phyloP scores from a whole-genome alignment of 805 yeast species.

The Isabelozyma gotoi region DNA sequence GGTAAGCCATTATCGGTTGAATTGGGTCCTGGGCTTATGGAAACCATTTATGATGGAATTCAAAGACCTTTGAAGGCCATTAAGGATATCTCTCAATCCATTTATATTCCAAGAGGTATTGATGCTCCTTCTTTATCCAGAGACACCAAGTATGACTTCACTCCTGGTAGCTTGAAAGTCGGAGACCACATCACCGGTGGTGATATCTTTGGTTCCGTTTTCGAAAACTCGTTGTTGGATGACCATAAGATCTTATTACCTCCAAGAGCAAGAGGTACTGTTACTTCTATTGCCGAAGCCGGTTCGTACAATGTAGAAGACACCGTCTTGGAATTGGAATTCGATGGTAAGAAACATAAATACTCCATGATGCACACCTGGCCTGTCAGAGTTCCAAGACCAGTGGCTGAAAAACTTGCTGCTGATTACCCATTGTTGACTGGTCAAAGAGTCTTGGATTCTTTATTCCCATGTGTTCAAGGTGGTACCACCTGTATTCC shows the following conservation, averaged over 20 bases:
- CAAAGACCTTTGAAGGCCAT: slow-evolving; percentile 97
- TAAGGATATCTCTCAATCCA: slow-evolving; percentile 81
- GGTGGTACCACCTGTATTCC: slow-evolving; percentile 99
- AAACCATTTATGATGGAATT: slow-evolving; percentile 98
- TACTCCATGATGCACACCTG: slow-evolving; percentile 97
- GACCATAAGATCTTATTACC: slow-evolving; percentile 95
- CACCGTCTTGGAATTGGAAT: slow-evolving; percentile 88
- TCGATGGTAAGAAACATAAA: slow-evolving; percentile 76
- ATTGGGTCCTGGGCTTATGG: slow-evolving; percentile 99
- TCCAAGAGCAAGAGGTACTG: slow-evolving; percentile 98
- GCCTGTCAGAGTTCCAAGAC: slow-evolving; percentile 99
- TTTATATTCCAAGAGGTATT: slow-evolving; percentile 98
- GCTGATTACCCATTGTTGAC: slow-evolving; percentile 96
- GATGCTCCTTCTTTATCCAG: slow-evolving; percentile 95
- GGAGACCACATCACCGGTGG: slow-evolving; percentile 99
- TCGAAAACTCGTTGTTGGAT: slow-evolving; percentile 87
- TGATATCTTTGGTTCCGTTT: slow-evolving; percentile 91
- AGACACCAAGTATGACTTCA: slow-evolving; percentile 78
- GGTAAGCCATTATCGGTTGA: slow-evolving; percentile 99
- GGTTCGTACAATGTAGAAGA: slow-evolving; percentile 94
- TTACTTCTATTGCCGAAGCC: slow-evolving; percentile 81
- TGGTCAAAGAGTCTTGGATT: slow-evolving; percentile 98
- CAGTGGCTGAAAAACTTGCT: slow-evolving; percentile 89
- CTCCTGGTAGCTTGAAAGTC: slow-evolving; percentile 73
- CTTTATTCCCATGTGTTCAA: slow-evolving; percentile 98